These are phyloP conservation scores for Arctium minus DNA, from an alignment of 129 eudicot species.

Conservation along the genomic window DNA sequence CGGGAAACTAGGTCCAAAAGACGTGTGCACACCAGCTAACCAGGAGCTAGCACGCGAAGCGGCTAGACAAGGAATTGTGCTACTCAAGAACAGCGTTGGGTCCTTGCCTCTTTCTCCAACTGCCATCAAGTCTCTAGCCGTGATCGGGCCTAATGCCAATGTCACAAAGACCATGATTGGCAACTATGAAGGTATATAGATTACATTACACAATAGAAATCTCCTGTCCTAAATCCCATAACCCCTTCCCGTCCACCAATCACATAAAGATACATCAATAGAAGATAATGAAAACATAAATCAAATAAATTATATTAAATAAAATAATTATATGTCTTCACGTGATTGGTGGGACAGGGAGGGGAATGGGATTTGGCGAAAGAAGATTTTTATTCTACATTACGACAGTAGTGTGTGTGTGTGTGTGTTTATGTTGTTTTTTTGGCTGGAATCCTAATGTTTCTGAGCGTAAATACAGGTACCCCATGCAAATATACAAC, in stretches of 20 bases:
- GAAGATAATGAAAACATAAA: too few relatives aligned
- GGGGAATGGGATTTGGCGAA: too few relatives aligned
- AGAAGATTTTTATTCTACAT: too few relatives aligned
- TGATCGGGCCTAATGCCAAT: conserved; percentile 93
- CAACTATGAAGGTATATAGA: conserved; percentile 72
- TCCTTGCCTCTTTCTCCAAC: conserved; percentile 76
- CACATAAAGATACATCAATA: too few relatives aligned
- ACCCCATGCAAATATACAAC: conserved; percentile 80
- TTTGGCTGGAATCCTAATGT: background rate
- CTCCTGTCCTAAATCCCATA: background rate
- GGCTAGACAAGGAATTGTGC: conserved; percentile 90
- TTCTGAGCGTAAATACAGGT: conserved; percentile 36
- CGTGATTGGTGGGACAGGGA: too few relatives aligned
- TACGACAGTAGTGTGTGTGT: background rate
- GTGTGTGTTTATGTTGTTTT: background rate
- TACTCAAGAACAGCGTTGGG: conserved; percentile 67
- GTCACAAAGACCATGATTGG: conserved; percentile 87
- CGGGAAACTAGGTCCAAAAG: conserved; percentile 78
- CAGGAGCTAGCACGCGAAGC: conserved; percentile 93
- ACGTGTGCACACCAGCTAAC: conserved; percentile 74
- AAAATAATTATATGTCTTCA: too few relatives aligned
- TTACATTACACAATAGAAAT: background rate
- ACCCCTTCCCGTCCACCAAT: background rate
- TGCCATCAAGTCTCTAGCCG: conserved; percentile 76
- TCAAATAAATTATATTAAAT: too few relatives aligned